phyloP scores from a whole-genome alignment of 306 rosid genomes.

The Medicago ruthenica region DNA sequence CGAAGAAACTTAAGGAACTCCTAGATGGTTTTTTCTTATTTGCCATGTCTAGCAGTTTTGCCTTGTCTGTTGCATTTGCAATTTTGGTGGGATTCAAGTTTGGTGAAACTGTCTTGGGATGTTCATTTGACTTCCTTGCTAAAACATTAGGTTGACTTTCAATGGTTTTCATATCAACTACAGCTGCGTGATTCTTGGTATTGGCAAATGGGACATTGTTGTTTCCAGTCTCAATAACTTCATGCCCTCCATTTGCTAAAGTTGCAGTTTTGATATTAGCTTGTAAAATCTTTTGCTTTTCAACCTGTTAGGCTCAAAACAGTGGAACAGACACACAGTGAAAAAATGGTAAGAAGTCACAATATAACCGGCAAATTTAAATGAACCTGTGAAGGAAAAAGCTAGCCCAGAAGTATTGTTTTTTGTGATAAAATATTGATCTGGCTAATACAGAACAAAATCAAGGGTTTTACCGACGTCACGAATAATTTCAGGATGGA shows the following conservation, averaged over 20 bases:
- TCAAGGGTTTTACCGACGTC: constrained; percentile 18
- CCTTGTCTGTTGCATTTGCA: constrained; percentile 35
- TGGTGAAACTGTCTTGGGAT: constrained; percentile 45
- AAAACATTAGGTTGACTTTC: constrained; percentile 48
- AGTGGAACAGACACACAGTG: constrained; percentile 21
- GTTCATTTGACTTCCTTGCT: constrained; percentile 48
- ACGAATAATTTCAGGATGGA: constrained; percentile 10
- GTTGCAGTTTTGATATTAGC: constrained; percentile 55
- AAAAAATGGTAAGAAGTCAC: constrained; percentile 5
- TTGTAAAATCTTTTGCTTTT: constrained; percentile 82
- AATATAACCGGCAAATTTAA: constrained; percentile 10
- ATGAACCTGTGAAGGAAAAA: constrained; percentile 27
- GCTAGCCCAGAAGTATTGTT: not conserved
- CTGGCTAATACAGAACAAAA: constrained; percentile 16
- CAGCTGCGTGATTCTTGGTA: constrained; percentile 41
- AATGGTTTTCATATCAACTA: constrained; percentile 41
- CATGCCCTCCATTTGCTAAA: constrained; percentile 52
- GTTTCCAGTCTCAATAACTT: constrained; percentile 41
- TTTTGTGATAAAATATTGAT: not conserved
- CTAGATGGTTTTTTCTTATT: constrained; percentile 53
- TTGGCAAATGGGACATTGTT: constrained; percentile 43
- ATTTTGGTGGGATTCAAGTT: constrained; percentile 43
- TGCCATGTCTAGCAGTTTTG: constrained; percentile 50
- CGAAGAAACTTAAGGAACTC: constrained; percentile 69
- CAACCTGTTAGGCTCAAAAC: constrained; percentile 64